Evolutionary conservation across 495 filamentous ascomycete genomes (phyloP).

Genomic region (Podospora bellae-mahoneyi): DNA sequence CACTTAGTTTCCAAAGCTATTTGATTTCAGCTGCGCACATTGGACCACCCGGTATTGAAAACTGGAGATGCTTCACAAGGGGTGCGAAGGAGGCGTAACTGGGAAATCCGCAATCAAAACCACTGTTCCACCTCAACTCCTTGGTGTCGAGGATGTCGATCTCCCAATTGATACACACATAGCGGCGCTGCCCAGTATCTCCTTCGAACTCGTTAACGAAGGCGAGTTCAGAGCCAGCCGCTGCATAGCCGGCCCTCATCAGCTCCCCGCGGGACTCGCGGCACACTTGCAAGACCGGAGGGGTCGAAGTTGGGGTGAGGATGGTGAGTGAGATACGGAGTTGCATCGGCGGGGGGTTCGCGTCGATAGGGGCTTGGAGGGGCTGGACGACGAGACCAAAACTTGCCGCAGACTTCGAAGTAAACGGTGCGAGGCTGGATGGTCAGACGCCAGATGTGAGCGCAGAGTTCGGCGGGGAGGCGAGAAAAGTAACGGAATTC

Average conservation of each 20-base stretch:
- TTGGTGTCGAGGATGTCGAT: not conserved
- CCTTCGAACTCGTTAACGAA: not conserved
- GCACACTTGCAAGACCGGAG: not conserved
- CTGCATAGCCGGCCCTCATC: not conserved
- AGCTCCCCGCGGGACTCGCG: not conserved
- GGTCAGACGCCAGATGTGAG: conserved; percentile 11
- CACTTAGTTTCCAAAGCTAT: too few species aligned
- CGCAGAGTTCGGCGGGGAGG: not conserved
- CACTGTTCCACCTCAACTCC: too few species aligned
- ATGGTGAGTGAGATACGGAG: too few species aligned
- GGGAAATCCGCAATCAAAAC: too few species aligned
- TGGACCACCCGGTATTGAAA: too few species aligned
- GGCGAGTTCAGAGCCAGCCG: not conserved
- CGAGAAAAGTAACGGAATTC: not conserved
- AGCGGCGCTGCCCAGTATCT: not conserved
- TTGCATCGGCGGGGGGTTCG: too few species aligned
- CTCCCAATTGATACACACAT: not conserved
- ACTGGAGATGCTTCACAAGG: too few species aligned
- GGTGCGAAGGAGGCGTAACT: too few species aligned
- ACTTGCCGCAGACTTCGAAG: not conserved
- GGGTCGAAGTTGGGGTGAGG: not conserved
- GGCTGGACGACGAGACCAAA: not conserved
- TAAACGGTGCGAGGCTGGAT: conserved; percentile 4
- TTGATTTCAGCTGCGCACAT: too few species aligned
- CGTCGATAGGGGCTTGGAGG: not conserved